Evolutionary conservation across 1,284 basidiomycete genomes (phyloP).

Genomic region (Meripilus lineatus): DNA sequence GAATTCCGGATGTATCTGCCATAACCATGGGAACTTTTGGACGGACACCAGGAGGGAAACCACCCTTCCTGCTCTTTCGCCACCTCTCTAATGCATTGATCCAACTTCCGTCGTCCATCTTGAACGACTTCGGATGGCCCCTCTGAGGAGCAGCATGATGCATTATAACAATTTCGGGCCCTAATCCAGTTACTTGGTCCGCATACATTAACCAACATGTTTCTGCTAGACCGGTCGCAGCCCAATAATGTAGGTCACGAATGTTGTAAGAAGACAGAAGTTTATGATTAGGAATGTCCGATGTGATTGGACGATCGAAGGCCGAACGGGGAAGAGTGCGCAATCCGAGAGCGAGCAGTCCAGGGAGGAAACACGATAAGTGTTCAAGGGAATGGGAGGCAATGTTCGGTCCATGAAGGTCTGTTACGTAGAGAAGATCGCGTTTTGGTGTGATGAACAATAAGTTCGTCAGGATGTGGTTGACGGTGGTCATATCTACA

Average conservation of each 20-base stretch:
- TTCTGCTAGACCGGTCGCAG: constrained; percentile 60
- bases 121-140: constrained; percentile 8
- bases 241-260: constrained; percentile 55
- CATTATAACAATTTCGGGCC: constrained; percentile 52
- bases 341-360: constrained; percentile 64
- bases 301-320: constrained; percentile 19
- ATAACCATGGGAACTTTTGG: constrained; percentile 29
- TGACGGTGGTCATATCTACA: constrained; percentile 60
- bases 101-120: constrained; percentile 31
- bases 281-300: constrained; percentile 3
- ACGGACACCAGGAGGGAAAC: constrained; percentile 49
- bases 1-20: constrained; percentile 7
- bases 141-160: not conserved
- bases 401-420: constrained; percentile 31
- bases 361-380: constrained; percentile 71
- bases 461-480: constrained; percentile 57
- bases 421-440: constrained; percentile 66
- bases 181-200: constrained; percentile 56
- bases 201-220: constrained; percentile 62
- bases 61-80: constrained; percentile 35
- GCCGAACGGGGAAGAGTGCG: constrained; percentile 52
- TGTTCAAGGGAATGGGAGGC: constrained; percentile 61
- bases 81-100: constrained; percentile 49
- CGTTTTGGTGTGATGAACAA: constrained; percentile 63
- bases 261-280: constrained; percentile 34